phyloP scores from a whole-genome alignment of 2,329 filamentous ascomycete species.

The Thermoascus crustaceus region DNA sequence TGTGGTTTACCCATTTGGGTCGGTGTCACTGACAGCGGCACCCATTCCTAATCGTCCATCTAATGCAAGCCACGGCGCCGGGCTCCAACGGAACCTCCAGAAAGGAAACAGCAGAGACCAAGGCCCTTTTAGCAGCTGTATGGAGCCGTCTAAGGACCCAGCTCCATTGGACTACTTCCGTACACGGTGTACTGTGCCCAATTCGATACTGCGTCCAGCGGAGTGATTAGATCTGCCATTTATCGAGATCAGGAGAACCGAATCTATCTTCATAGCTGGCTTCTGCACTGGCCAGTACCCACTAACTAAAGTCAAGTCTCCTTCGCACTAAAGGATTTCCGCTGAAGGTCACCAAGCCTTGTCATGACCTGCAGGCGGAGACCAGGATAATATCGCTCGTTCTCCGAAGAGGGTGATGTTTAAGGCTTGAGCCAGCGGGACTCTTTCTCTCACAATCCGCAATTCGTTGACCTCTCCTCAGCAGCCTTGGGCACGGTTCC shows the following conservation, averaged over 20 bases:
- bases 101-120: slow-evolving; percentile 8
- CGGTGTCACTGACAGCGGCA: slow-evolving; percentile 21
- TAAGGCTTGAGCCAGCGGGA: slow-evolving; percentile 1
- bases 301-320: slow-evolving; percentile 2
- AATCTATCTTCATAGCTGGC: slow-evolving; percentile 2
- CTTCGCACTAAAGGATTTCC: slow-evolving; percentile 1
- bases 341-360: slow-evolving; percentile 3
- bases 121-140: slow-evolving; percentile 1
- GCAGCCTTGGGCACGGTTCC: not conserved
- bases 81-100: slow-evolving; percentile 9
- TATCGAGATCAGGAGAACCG: slow-evolving; percentile 8
- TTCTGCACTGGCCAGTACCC: slow-evolving; percentile 1
- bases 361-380: slow-evolving; percentile 13
- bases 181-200: slow-evolving; percentile 6
- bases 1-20: slow-evolving; percentile 13
- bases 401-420: slow-evolving; percentile 1
- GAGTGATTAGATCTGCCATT: slow-evolving; percentile 7
- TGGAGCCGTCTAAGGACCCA: not conserved
- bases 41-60: slow-evolving; percentile 18
- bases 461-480: not conserved
- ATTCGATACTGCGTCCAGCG: slow-evolving; percentile 1
- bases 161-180: not conserved
- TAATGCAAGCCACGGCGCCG: slow-evolving; percentile 25
- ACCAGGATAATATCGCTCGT: slow-evolving; percentile 2
- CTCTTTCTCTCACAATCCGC: not conserved